Percentiles rank a stretch among this genome's conserved stretches.
phyloP scores from a whole-genome alignment of 2,329 filamentous ascomycete genomes.

The Neonectria ditissima region DNA sequence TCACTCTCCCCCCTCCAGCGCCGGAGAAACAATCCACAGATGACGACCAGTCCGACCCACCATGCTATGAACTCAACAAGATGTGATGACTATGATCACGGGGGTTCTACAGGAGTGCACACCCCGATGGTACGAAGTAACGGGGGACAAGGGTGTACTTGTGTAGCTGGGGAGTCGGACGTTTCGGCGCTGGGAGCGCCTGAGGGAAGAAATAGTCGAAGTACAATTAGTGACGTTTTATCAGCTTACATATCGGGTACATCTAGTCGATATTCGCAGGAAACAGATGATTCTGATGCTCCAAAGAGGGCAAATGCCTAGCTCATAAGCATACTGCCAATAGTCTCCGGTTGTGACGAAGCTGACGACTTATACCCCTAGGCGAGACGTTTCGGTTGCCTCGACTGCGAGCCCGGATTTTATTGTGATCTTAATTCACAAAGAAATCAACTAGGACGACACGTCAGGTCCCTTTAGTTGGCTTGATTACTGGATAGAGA shows the following conservation, averaged over 20 bases:
- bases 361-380: background rate
- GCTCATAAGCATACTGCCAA: rapidly evolving
- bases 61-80: background rate
- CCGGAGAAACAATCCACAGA: background rate
- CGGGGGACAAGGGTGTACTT: background rate
- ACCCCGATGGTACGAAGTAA: background rate
- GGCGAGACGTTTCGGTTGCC: background rate
- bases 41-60: background rate
- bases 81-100: background rate
- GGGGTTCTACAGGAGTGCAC: background rate
- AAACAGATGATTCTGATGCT: background rate
- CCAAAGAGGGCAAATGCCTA: background rate
- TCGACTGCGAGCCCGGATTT: too few species aligned
- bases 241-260: background rate
- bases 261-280: background rate
- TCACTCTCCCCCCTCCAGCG: background rate
- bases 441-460: too few species aligned
- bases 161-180: background rate
- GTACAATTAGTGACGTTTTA: constrained; percentile 9
- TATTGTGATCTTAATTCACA: too few species aligned
- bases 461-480: background rate
- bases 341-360: background rate
- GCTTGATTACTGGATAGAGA: background rate
- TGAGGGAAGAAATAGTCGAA: background rate
- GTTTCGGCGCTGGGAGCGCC: background rate